Percentiles rank a stretch among this genome's conserved stretches.
Conservation (phyloP, 148 eudicot genomes). For the Agrostemma githago region DNA sequence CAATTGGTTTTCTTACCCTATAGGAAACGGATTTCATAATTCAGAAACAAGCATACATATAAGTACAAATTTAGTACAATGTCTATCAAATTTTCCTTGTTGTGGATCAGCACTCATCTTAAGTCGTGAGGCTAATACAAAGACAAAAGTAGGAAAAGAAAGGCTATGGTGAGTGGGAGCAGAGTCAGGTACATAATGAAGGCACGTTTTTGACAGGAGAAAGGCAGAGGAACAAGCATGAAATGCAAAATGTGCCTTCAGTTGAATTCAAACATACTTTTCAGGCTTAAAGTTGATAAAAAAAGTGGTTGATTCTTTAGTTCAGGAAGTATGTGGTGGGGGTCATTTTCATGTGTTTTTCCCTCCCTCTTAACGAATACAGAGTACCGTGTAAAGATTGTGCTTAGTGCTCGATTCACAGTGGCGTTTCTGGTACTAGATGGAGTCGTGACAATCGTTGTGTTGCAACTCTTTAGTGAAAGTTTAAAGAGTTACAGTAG, state of each 20-base stretch:
- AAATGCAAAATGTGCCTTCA: conserved; percentile 8
- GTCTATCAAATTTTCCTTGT: not conserved
- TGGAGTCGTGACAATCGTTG: no score
- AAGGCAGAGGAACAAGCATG: not conserved
- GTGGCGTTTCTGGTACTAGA: no score
- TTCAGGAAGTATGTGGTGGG: conserved; percentile 15
- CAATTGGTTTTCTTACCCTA: not conserved
- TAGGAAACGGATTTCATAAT: not conserved
- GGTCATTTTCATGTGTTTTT: conserved; percentile 16
- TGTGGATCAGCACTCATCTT: not conserved
- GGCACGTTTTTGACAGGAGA: conserved; percentile 16
- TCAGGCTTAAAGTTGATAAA: conserved; percentile 6
- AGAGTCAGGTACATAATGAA: conserved; percentile 17
- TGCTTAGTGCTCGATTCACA: not conserved
- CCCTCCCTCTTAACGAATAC: not conserved
- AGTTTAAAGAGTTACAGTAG: no score
- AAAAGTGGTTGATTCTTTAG: conserved; percentile 16
- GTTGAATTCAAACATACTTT: conserved; percentile 16
- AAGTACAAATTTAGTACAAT: conserved; percentile 8
- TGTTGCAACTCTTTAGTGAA: no score
- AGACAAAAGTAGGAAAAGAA: conserved; percentile 15
- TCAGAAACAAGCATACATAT: not conserved
- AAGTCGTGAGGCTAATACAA: conserved; percentile 5
- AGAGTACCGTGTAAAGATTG: not conserved
- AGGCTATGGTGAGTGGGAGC: conserved; percentile 21